Base-by-base conservation (phyloP, 768 basidiomycete genomes). In the Podaxis sp. region DNA sequence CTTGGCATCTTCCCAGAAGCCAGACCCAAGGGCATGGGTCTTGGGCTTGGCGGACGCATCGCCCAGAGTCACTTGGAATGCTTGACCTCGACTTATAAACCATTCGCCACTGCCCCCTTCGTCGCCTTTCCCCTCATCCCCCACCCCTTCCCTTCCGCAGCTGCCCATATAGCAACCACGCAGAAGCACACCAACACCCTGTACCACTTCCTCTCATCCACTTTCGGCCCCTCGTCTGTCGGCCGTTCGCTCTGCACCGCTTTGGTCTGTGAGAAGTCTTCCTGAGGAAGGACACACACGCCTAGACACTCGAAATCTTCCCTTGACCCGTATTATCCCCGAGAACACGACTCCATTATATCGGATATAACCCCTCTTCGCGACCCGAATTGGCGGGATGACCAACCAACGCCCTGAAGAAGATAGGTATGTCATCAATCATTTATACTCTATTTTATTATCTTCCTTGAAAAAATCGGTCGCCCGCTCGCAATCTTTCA, bases 1-100 rank as follows among this genome's bases (percentile, higher is more conserved):
- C 59, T 61, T 61, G 59, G 59, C 59, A 61, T 55, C 52, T 61
- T 55, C 59, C 59, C 59, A 61, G 59, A 54, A 54, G 51, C 16
- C 46, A 54, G 59, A 53, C 59, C 51, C 57, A 37, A 50, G 59
- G 59, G 55, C 59, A 61, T 61, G 59, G 55, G 59, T 54, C 32
- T 50, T 40, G 28, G 59, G 59, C 59, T 61, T 61, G 59, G 59
- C 59, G 44, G 35, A 38, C 44, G 47, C 51, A 47, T 50, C 53
- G 52, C 59, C 59, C 59, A 61, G 59, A 61, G 21, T 50, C 46
- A 55, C 36, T 61, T 61, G 53, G 59, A 48, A 61, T 54, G 59
- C 59, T 54, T 44, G 44, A 23, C 46, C 27, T 35, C 32, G 46
- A 44, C 51, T 63, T 60, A 55, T 63, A 61, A 61, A 36, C 51